Percentiles rank a stretch among this genome's conserved stretches.
These are phyloP conservation scores for Leptoxyphium fumago DNA, from an alignment of 2,329 filamentous ascomycete genomes.

Conservation along the genomic window DNA sequence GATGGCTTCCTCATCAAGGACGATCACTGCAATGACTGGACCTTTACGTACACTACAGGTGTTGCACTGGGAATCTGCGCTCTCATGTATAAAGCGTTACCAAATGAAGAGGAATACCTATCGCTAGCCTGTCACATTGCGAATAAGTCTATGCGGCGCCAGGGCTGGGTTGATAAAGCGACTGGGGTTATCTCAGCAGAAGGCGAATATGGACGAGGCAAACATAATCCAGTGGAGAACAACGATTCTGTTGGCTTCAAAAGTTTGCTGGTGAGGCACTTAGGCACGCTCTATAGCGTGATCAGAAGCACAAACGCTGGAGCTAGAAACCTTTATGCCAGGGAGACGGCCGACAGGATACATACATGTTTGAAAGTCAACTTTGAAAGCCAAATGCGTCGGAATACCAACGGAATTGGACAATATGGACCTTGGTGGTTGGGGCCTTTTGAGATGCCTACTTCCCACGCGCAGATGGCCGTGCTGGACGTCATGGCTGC, in stretches of 20 bases:
- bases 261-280: slow-evolving; percentile 12
- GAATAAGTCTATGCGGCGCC: slow-evolving; percentile 9
- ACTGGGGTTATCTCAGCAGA: slow-evolving; percentile 13
- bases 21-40: slow-evolving; percentile 12
- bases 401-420: slow-evolving; percentile 14
- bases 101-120: slow-evolving; percentile 9
- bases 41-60: slow-evolving; percentile 16
- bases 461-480: slow-evolving; percentile 16
- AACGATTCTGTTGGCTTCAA: slow-evolving; percentile 18
- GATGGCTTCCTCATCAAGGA: slow-evolving; percentile 13
- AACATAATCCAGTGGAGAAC: slow-evolving; percentile 11
- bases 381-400: slow-evolving; percentile 8
- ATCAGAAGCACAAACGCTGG: slow-evolving; percentile 2
- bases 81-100: slow-evolving; percentile 9
- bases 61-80: slow-evolving; percentile 13
- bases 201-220: slow-evolving; percentile 11
- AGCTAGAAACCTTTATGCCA: slow-evolving; percentile 1
- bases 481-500: slow-evolving; percentile 18
- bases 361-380: slow-evolving; percentile 12
- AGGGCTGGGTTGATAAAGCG: slow-evolving; percentile 12
- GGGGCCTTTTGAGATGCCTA: slow-evolving; percentile 14
- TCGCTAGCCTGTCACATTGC: slow-evolving; percentile 13
- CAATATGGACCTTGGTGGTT: slow-evolving; percentile 20
- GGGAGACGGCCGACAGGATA: slow-evolving; percentile 6
- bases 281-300: slow-evolving; percentile 11